phyloP scores from a whole-genome alignment of 495 filamentous ascomycete species.

The Aspergillus sclerotioniger region DNA sequence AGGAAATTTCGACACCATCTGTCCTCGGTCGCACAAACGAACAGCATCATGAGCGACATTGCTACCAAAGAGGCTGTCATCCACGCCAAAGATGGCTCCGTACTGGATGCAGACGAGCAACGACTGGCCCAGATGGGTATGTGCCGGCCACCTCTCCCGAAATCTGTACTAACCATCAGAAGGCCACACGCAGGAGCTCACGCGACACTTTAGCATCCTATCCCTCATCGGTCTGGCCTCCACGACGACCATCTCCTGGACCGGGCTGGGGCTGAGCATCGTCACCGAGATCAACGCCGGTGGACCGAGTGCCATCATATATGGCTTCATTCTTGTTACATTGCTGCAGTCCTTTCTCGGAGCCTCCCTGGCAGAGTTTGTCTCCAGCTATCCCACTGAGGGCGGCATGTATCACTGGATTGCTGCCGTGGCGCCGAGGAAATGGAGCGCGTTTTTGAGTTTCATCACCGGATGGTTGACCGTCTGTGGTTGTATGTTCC shows the following conservation, averaged over 20 bases:
- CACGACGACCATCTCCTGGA: conserved; percentile 59
- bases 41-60: background rate
- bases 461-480: conserved; percentile 36
- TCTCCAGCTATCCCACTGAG: conserved; percentile 47
- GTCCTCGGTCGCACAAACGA: background rate
- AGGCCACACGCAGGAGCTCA: conserved; percentile 57
- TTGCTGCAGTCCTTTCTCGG: conserved; percentile 7
- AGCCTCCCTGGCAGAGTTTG: conserved; percentile 26
- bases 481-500: conserved; percentile 25
- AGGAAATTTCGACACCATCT: background rate
- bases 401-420: conserved; percentile 59
- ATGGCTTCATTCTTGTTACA: conserved; percentile 8
- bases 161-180: background rate
- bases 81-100: conserved; percentile 2
- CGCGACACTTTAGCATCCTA: conserved; percentile 56
- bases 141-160: background rate
- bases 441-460: conserved; percentile 31
- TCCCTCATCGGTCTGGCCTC: conserved; percentile 57
- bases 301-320: conserved; percentile 9
- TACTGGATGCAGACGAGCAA: conserved; percentile 9
- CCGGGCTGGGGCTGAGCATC: conserved; percentile 42
- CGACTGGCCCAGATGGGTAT: conserved; percentile 13
- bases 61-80: conserved; percentile 2
- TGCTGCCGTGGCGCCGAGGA: conserved; percentile 47
- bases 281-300: conserved; percentile 10